Evolutionary conservation across 2,329 filamentous ascomycete genomes (phyloP).

Genomic region (Pseudopyricularia cyperi): DNA sequence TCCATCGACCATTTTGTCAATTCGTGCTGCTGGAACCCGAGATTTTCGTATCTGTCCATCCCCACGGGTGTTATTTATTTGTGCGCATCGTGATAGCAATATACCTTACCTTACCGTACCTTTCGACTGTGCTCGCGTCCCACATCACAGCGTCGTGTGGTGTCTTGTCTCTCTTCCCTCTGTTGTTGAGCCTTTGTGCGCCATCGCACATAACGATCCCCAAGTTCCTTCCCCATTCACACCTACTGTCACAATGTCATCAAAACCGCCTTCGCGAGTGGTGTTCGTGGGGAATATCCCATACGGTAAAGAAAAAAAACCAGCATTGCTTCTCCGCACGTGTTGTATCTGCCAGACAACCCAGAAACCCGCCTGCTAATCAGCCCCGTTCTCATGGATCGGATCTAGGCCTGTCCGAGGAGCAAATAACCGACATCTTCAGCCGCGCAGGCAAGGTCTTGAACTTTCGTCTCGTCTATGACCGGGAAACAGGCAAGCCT

Average conservation of each 20-base stretch:
- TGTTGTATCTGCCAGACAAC: neutral
- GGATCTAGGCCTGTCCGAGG: slow-evolving; percentile 74
- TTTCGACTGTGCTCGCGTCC: no score
- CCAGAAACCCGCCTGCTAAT: neutral
- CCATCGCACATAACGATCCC: no score
- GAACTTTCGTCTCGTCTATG: slow-evolving; percentile 87
- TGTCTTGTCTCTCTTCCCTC: neutral
- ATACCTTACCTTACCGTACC: no score
- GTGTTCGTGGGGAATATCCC: slow-evolving; percentile 80
- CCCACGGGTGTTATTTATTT: no score
- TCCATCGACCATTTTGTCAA: no score
- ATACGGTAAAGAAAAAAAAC: slow-evolving; percentile 44
- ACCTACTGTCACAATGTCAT: slow-evolving; percentile 47
- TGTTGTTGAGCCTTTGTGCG: no score
- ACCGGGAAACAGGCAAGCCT: slow-evolving; percentile 84
- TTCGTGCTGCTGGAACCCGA: no score
- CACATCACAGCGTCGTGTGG: no score
- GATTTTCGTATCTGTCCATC: no score
- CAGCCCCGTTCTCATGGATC: neutral
- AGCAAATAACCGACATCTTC: slow-evolving; percentile 91
- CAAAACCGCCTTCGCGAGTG: slow-evolving; percentile 63
- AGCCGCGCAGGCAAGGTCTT: slow-evolving; percentile 80
- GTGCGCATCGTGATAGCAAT: no score
- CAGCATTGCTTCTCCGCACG: neutral
- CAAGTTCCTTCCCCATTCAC: no score